Percentiles rank a stretch among this genome's conserved stretches.
phyloP scores from a whole-genome alignment of 1,284 basidiomycete species.

The Tilletia indica region DNA sequence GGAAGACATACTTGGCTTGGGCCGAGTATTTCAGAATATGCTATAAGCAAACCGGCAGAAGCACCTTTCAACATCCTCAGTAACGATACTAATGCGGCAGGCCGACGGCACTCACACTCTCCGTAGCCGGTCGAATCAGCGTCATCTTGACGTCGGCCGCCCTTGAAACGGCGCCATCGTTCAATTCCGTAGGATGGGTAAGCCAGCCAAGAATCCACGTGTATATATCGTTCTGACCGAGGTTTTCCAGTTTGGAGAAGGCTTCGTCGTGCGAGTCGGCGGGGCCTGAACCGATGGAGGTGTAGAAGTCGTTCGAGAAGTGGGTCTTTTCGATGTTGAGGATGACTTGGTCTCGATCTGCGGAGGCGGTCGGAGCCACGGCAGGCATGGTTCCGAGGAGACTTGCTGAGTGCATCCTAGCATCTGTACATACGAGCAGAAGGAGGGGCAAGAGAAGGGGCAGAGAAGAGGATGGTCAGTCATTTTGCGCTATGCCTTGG shows the following conservation, averaged over 20 bases:
- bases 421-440: background rate
- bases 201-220: constrained; percentile 50
- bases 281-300: background rate
- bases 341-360: constrained; percentile 31
- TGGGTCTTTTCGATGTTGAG: constrained; percentile 51
- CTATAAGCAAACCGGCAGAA: constrained; percentile 21
- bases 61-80: no score
- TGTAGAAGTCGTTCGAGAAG: constrained; percentile 37
- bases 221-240: constrained; percentile 54
- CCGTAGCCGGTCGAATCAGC: constrained; percentile 43
- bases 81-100: background rate
- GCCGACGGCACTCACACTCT: constrained; percentile 24
- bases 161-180: background rate
- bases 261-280: no score
- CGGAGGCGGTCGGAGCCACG: constrained; percentile 30
- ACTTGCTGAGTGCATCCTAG: background rate
- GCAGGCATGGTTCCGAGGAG: constrained; percentile 18
- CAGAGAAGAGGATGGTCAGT: no score
- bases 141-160: constrained; percentile 46
- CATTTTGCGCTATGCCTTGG: background rate
- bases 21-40: constrained; percentile 69
- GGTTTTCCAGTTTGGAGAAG: constrained; percentile 20
- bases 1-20: constrained; percentile 72
- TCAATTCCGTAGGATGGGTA: background rate
- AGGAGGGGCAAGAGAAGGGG: no score